Evolutionary conservation across 169 alveolate genomes (phyloP).

Genomic region (Babesia gibsoni): DNA sequence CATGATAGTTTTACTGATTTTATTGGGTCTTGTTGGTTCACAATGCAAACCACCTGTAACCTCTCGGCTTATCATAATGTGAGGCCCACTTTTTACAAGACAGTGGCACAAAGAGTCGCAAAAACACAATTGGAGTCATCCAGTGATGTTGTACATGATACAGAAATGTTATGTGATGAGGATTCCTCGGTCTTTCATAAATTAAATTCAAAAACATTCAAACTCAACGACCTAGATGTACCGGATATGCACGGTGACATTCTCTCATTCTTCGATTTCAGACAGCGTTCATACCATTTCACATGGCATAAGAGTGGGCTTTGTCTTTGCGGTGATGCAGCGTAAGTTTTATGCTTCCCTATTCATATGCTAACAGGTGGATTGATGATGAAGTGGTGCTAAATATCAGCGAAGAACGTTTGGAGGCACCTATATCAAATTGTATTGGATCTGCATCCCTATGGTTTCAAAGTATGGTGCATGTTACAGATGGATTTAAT

Average conservation of each 20-base stretch:
- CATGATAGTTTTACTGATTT: constrained; percentile 63
- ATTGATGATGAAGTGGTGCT: constrained; percentile 5
- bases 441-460: background rate
- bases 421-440: constrained; percentile 5
- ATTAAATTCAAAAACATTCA: no score
- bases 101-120: background rate
- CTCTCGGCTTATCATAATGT: constrained; percentile 2
- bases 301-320: background rate
- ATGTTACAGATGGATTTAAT: constrained; percentile 39
- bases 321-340: constrained; percentile 1
- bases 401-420: constrained; percentile 11
- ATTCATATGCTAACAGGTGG: background rate
- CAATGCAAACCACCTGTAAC: constrained; percentile 54
- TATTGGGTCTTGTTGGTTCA: constrained; percentile 65
- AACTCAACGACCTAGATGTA: background rate
- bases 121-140: background rate
- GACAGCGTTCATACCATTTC: constrained; percentile 19
- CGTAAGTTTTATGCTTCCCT: background rate
- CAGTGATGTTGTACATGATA: no score
- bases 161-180: no score
- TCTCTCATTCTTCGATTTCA: background rate
- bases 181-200: no score
- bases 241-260: background rate
- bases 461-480: constrained; percentile 38
- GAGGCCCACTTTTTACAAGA: background rate